Evolutionary conservation across 1,139 yeast genomes (phyloP).

Genomic region (Pichia inconspicua): DNA sequence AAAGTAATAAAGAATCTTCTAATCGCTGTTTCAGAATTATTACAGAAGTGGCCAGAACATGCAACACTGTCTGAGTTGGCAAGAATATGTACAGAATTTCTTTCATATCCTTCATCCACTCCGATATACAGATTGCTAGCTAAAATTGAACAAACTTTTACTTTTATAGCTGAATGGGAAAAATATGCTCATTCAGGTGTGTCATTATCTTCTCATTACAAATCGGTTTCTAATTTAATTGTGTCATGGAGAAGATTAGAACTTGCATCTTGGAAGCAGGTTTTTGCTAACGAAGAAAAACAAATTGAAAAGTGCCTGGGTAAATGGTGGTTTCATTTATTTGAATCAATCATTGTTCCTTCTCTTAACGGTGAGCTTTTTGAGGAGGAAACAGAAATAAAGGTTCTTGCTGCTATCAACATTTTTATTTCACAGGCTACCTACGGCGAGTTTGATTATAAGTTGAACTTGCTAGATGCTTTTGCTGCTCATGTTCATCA

Average conservation of each 20-base stretch:
- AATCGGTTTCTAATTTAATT: constrained; percentile 56
- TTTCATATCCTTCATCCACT: constrained; percentile 51
- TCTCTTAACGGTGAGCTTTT: constrained; percentile 28
- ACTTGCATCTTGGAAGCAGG: constrained; percentile 73
- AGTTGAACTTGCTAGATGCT: constrained; percentile 55
- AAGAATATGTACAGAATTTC: constrained; percentile 61
- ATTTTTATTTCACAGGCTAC: constrained; percentile 69
- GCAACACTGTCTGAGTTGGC: constrained; percentile 69
- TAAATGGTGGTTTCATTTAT: constrained; percentile 87
- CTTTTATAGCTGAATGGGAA: constrained; percentile 85
- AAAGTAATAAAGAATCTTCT: constrained; percentile 42
- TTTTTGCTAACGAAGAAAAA: constrained; percentile 62
- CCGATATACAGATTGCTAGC: constrained; percentile 76
- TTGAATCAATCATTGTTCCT: constrained; percentile 63
- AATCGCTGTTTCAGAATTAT: constrained; percentile 39
- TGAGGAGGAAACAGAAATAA: constrained; percentile 31
- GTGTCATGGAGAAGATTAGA: constrained; percentile 90
- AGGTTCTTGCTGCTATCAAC: constrained; percentile 62
- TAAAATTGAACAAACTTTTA: constrained; percentile 80
- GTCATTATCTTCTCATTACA: constrained; percentile 49
- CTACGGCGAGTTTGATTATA: constrained; percentile 59
- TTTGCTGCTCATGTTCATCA: constrained; percentile 46
- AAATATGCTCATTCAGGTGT: constrained; percentile 80
- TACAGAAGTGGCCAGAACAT: constrained; percentile 89
- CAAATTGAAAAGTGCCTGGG: constrained; percentile 48